Evolutionary conservation across 768 basidiomycete genomes (phyloP), one percentile per base, ranked within the genome.

Genomic region (Tylopilus rubrobrunneus): DNA sequence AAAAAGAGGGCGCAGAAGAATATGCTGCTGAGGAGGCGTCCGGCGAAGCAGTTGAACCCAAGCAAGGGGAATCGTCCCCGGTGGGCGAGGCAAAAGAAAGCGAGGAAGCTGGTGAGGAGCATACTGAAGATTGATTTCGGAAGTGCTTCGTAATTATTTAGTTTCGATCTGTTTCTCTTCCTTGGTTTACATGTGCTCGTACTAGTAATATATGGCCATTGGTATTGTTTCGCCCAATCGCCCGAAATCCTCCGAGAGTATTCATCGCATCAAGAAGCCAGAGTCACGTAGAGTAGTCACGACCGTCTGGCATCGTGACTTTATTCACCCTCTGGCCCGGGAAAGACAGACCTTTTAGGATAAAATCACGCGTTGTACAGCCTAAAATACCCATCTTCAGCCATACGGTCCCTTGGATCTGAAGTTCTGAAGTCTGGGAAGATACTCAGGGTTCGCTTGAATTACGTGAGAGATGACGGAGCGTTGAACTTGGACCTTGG

Each of bases 1-100:
- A 69, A 41, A 67, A 69, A n/a, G 67, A 68, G 17, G 53, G 39
- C 9, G 39, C 49, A 21, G 57, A 56, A 56, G 49, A 66, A 51
- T 33, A 64, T 43, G 55, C 61, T n/a, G 68, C 62, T 41, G 67
- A 65, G n/a, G 71, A 69, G 52, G 61, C 54, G 21, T 53, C 58
- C 4, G 60, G 68, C 49, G 66, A 69, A 46, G 60, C 53, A 2
- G 60, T 33, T 28, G 67, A 56, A 36, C 62, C 59, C 41, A 67
- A 61, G 48, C 60, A 57, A 9, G 67, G 62, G 42, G 67, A 64
- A 41, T 58, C 58, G 34, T 60, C 61, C 8, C 60, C 58, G 4
- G 59, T 27, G 21, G 51, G 48, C 2, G 64, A 63, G n/a, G 55
- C 49, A n/a, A 68, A 65, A 48, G 67, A 56, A 44, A 52, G 61